These are phyloP conservation scores for Plasmodium adleri DNA, from an alignment of 169 alveolate genomes.

Conservation along the genomic window DNA sequence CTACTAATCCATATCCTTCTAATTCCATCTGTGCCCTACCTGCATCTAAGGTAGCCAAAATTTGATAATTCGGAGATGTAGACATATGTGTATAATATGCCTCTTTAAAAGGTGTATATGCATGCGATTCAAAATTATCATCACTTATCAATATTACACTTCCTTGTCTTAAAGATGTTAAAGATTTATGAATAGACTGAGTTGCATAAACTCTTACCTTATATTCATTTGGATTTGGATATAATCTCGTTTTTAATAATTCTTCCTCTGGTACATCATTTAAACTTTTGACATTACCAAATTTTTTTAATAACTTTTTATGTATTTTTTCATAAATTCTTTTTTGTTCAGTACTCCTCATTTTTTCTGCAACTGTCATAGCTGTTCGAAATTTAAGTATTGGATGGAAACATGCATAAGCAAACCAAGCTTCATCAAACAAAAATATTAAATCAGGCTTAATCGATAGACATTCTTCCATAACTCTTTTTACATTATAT, in stretches of 20 bases:
- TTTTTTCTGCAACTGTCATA: slow-evolving; percentile 80
- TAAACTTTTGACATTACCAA: slow-evolving; percentile 72
- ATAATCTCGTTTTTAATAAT: slow-evolving; percentile 72
- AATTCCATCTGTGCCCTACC: slow-evolving; percentile 83
- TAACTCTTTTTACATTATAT: slow-evolving; percentile 79
- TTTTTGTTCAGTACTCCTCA: slow-evolving; percentile 77
- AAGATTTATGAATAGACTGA: slow-evolving; percentile 79
- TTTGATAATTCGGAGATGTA: slow-evolving; percentile 83
- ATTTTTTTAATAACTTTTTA: slow-evolving; percentile 50
- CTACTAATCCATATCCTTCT: slow-evolving; percentile 81
- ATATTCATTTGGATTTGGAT: slow-evolving; percentile 76
- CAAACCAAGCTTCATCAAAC: slow-evolving; percentile 85
- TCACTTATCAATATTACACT: slow-evolving; percentile 80
- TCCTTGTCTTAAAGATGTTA: slow-evolving; percentile 82
- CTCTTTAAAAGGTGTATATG: slow-evolving; percentile 80
- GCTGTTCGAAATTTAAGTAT: slow-evolving; percentile 80
- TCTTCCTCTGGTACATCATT: slow-evolving; percentile 50
- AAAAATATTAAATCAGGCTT: slow-evolving; percentile 79
- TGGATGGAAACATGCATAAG: slow-evolving; percentile 84
- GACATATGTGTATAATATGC: slow-evolving; percentile 84
- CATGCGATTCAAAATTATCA: slow-evolving; percentile 80
- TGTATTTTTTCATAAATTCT: slow-evolving; percentile 63
- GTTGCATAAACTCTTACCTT: slow-evolving; percentile 84
- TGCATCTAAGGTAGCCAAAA: slow-evolving; percentile 80
- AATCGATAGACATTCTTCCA: slow-evolving; percentile 82